Evolutionary conservation across 2,329 filamentous ascomycete genomes (phyloP).

Genomic region (Clonostachys solani): DNA sequence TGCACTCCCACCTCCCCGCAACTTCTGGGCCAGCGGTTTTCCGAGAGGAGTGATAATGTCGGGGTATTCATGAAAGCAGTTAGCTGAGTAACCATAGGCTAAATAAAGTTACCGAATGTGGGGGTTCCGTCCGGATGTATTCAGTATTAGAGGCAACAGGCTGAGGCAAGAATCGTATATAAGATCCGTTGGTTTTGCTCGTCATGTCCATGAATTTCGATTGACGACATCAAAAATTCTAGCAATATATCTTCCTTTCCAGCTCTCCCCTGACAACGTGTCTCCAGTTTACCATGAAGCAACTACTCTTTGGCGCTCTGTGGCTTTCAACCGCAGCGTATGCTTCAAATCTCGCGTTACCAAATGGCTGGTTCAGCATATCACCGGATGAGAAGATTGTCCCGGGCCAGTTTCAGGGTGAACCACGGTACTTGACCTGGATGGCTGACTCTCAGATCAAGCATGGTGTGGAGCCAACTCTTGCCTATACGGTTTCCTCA

Average conservation of each 20-base stretch:
- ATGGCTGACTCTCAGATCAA: slow-evolving; percentile 43
- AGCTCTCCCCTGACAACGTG: background rate
- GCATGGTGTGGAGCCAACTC: slow-evolving; percentile 28
- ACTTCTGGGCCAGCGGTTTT: background rate
- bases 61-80: background rate
- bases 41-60: background rate
- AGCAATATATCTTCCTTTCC: background rate
- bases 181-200: background rate
- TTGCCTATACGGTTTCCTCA: slow-evolving; percentile 38
- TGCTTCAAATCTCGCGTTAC: background rate
- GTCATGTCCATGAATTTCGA: background rate
- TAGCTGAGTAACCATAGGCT: too few species aligned
- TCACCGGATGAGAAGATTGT: background rate
- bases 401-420: background rate
- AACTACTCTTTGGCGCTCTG: too few species aligned
- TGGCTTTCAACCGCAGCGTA: background rate
- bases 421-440: background rate
- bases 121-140: too few species aligned
- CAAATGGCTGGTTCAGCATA: slow-evolving; percentile 1
- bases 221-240: background rate
- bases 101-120: too few species aligned
- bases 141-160: too few species aligned
- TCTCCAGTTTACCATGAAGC: too few species aligned
- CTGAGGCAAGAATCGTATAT: too few species aligned
- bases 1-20: background rate